Evolutionary conservation across 2,329 filamentous ascomycete species (phyloP), one percentile per base, ranked within the genome.

Genomic region (Clonostachys rosea): DNA sequence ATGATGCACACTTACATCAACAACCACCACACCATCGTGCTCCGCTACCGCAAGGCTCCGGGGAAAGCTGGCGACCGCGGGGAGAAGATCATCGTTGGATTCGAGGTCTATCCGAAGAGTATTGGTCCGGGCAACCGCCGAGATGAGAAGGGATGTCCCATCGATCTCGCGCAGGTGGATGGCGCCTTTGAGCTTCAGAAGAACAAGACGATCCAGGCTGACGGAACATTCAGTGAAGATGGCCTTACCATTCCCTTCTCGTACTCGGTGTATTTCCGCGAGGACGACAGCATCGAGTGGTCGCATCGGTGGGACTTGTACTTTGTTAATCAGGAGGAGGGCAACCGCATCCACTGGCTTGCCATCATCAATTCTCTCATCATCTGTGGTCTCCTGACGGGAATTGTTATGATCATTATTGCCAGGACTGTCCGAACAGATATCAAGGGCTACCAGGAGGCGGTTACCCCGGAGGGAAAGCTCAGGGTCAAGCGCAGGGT

Each of bases 31-130:
- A 94, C 88, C 4, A 81, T 95, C 45, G 86, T 95, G 41, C 81
- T 95, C 48, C 84, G 89, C 47, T 89, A 89, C 67, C 83, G 88
- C 52, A 76, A 76, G 44, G 88, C 87, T 2, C 79, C 86, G 2
- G 86, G 86, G 11, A 76, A 71, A 52, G 84, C 81, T 5, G 87
- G 87, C 33, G 76, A 83, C 16, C 76, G 78, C 41, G 87, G 87
- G 44, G 86, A 83, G 52, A 91, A 89, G 67, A 83, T 94, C 37
- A 80, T 96, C 53, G 87, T 95, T 17, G 90, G 88, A 1, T 95
- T 96, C 59, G 90, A 96, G 68, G 85, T 95, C 24, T 95, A 94
- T 59, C 83, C 89, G 18, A 95, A 92, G 73, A 95, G 89, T 60
- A 80, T 95, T 57, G 82, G 81, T 20, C 71, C 76, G 8, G 70